Base-by-base conservation (phyloP, 768 basidiomycete genomes). In the Candolleomyces aberdarensis region DNA sequence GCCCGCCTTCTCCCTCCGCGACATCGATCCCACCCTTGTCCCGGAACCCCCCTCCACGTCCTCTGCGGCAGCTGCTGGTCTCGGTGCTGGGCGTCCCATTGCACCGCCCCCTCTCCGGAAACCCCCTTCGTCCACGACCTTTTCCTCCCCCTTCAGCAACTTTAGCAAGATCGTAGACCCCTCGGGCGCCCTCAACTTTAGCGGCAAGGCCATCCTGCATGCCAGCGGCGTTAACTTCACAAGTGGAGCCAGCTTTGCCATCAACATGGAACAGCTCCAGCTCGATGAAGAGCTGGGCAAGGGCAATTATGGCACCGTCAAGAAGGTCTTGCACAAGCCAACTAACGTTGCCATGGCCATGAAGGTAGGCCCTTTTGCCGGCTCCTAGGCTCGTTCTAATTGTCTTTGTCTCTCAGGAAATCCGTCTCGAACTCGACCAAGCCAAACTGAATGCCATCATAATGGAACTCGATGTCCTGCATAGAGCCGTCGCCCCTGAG, bases 381-480 rank as follows among this genome's bases (percentile, higher is more conserved):
- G 29, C 48, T 53, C 56, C 20, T 44, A 36, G 63, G 40, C 52
- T 20, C 61, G 50, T 58, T 55, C 41, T 41, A 59, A 36, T 59
- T 56, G 59, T 44, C 47, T 40, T 59, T 56, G 59, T 44, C 47
- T 40, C 15, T 59, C 72, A 98, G 96, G 96, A 99, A 88, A 99
- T 98, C 65, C 92, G 94, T 22, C 81, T 99, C 15, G 95, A 98
- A 71, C 84, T 99, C 14, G 97, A 98, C 68, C 86, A 95, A 58
- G 87, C 92, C 52, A 94, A 95, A 68, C 84, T 98, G 44, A 94
- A 94, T 67, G 93, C 90, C 14, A 98, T 99, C 79, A 88, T 99
- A 67, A 98, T 98, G 91, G 97, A 99, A 70, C 90, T 99, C 57
- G 96, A 99, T 71, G 91, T 99, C 65, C 85, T 99, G 7, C 97